Evolutionary conservation across 805 yeast species (phyloP).

Genomic region (Suhomyces vadensis): DNA sequence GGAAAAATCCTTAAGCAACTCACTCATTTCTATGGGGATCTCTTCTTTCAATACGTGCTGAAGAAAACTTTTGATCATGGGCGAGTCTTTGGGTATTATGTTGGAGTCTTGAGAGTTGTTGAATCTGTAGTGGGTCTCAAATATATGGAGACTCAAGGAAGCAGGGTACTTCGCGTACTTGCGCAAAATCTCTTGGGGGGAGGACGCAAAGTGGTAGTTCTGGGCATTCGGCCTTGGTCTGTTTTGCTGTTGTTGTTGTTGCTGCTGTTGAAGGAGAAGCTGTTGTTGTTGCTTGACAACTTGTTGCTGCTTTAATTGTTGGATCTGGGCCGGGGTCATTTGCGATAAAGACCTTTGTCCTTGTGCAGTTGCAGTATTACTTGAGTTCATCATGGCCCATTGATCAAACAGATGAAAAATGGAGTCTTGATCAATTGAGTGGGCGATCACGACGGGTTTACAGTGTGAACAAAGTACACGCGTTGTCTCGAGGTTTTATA

Average conservation of each 20-base stretch:
- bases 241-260: slow-evolving; percentile 22
- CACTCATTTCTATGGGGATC: slow-evolving; percentile 87
- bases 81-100: slow-evolving; percentile 71
- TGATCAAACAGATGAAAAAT: background rate
- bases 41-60: slow-evolving; percentile 77
- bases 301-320: slow-evolving; percentile 14
- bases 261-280: slow-evolving; percentile 22
- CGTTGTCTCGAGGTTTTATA: background rate
- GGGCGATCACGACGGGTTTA: background rate
- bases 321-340: slow-evolving; percentile 13
- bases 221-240: slow-evolving; percentile 25
- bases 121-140: slow-evolving; percentile 87
- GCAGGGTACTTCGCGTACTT: slow-evolving; percentile 79
- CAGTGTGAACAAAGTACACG: background rate
- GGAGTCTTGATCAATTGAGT: slow-evolving; percentile 1
- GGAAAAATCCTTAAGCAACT: slow-evolving; percentile 84
- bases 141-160: slow-evolving; percentile 84
- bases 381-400: slow-evolving; percentile 5
- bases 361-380: slow-evolving; percentile 2
- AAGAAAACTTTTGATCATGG: slow-evolving; percentile 75
- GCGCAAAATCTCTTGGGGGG: slow-evolving; percentile 68
- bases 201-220: slow-evolving; percentile 62
- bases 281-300: slow-evolving; percentile 19
- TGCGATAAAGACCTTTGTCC: slow-evolving; percentile 6
- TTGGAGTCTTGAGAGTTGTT: slow-evolving; percentile 85